Evolutionary conservation across 306 rosid species (phyloP).

Genomic region (Prunus salicina): DNA sequence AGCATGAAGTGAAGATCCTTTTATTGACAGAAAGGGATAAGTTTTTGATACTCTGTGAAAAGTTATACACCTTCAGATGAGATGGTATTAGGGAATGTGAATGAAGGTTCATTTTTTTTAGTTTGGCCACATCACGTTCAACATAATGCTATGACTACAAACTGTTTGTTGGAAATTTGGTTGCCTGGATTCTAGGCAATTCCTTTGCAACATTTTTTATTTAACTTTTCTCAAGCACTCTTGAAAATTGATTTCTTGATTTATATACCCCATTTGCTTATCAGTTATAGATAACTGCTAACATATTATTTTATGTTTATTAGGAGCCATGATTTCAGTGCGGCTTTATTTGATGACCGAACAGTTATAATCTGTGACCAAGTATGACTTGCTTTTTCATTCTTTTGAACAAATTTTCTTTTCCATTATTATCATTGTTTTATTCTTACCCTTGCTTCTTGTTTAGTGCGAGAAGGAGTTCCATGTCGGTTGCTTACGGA

Average conservation of each 20-base stretch:
- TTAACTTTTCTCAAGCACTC: background rate
- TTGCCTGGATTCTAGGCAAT: background rate
- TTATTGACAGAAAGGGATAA: background rate
- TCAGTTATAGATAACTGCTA: background rate
- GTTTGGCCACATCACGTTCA: background rate
- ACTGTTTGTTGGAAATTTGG: background rate
- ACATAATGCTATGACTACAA: background rate
- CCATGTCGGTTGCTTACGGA: slow-evolving; percentile 93
- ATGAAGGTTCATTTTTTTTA: background rate
- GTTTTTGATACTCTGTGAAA: background rate
- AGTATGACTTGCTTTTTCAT: slow-evolving; percentile 44
- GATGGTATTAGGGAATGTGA: background rate
- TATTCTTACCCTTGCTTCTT: slow-evolving; percentile 26
- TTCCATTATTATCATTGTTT: background rate
- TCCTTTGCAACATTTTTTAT: background rate
- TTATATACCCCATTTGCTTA: background rate
- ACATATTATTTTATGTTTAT: background rate
- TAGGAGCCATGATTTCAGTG: slow-evolving; percentile 92
- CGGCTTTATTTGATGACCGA: slow-evolving; percentile 80
- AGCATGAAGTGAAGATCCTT: background rate
- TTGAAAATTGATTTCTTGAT: background rate
- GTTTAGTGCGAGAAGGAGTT: slow-evolving; percentile 96
- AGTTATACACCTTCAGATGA: too few relatives aligned
- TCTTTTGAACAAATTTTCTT: background rate
- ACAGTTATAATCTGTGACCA: slow-evolving; percentile 95